A percentile compares a stretch with the other conserved stretches of the same genome.
These are phyloP conservation scores for Tephrocybe rancida DNA, from an alignment of 768 basidiomycete genomes.

Conservation along the genomic window DNA sequence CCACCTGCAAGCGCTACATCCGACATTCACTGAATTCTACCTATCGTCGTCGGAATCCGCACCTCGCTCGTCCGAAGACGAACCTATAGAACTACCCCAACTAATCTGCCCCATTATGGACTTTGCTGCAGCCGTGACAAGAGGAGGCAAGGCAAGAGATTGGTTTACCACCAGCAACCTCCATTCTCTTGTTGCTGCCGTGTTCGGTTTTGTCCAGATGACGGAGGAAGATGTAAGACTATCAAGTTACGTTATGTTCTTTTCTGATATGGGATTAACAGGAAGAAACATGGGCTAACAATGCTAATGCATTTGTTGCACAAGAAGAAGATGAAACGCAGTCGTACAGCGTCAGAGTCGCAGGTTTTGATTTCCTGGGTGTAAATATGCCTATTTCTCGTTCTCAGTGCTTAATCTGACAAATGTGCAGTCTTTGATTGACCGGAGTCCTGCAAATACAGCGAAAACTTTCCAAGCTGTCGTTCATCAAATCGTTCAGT, in stretches of 20 bases:
- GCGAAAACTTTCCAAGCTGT: constrained; percentile 53
- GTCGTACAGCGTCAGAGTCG: constrained; percentile 78
- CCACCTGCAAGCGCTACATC: constrained; percentile 61
- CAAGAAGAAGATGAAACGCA: constrained; percentile 94
- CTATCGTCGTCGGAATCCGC: constrained; percentile 53
- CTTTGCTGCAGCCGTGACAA: constrained; percentile 67
- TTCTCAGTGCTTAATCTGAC: constrained; percentile 1
- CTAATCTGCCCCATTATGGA: constrained; percentile 82
- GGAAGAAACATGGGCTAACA: constrained; percentile 90
- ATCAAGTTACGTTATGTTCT: constrained; percentile 10
- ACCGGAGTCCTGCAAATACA: constrained; percentile 53
- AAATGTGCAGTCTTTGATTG: constrained; percentile 52
- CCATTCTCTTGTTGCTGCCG: constrained; percentile 47
- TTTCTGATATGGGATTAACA: constrained; percentile 29
- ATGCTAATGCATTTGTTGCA: constrained; percentile 90
- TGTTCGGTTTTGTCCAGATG: constrained; percentile 83
- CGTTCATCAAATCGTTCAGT: constrained; percentile 55
- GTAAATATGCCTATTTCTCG: constrained; percentile 40
- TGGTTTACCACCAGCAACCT: constrained; percentile 64
- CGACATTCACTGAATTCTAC: constrained; percentile 65
- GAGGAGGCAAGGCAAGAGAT: constrained; percentile 64
- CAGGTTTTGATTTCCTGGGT: constrained; percentile 80
- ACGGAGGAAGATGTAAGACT: constrained; percentile 87
- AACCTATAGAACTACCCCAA: constrained; percentile 72
- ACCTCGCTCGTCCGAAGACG: constrained; percentile 75